phyloP scores from a whole-genome alignment of 2,329 filamentous ascomycete species.

The Fusarium scirpi region DNA sequence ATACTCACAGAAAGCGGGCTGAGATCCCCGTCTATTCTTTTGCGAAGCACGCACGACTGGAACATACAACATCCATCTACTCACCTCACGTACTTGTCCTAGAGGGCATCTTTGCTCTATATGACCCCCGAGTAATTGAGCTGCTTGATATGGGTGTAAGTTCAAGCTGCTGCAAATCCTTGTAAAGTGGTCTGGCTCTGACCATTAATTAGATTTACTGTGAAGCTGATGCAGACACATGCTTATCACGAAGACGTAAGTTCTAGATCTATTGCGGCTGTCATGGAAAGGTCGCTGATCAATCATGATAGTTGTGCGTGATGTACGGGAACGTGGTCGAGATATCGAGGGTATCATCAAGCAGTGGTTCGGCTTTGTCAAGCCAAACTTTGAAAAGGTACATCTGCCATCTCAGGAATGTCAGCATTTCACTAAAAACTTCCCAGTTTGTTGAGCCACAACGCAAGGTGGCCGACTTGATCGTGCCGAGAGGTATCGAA shows the following conservation, averaged over 20 bases:
- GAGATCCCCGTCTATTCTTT: conserved; percentile 98
- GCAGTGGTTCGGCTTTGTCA: conserved; percentile 97
- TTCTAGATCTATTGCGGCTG: not conserved
- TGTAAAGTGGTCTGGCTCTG: not conserved
- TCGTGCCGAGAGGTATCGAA: conserved; percentile 93
- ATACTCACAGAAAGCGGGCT: conserved; percentile 74
- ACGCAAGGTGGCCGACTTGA: conserved; percentile 90
- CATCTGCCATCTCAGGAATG: not conserved
- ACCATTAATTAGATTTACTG: conserved; percentile 79
- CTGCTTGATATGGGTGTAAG: conserved; percentile 88
- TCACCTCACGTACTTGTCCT: conserved; percentile 95
- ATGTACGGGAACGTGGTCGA: conserved; percentile 88
- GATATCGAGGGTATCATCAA: conserved; percentile 97
- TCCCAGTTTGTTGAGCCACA: conserved; percentile 88
- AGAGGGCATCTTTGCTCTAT: conserved; percentile 95
- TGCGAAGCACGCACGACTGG: conserved; percentile 83
- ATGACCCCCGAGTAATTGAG: conserved; percentile 86
- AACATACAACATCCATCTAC: conserved; percentile 88
- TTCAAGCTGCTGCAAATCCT: conserved; percentile 1
- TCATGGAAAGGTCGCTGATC: conserved; percentile 5
- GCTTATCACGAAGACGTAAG: conserved; percentile 87
- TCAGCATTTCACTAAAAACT: conserved; percentile 17
- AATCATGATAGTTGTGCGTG: conserved; percentile 74
- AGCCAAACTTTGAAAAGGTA: conserved; percentile 91
- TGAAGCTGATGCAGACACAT: conserved; percentile 94